phyloP scores from a whole-genome alignment of 2,329 filamentous ascomycete species.

The Juglanconis juglandina region DNA sequence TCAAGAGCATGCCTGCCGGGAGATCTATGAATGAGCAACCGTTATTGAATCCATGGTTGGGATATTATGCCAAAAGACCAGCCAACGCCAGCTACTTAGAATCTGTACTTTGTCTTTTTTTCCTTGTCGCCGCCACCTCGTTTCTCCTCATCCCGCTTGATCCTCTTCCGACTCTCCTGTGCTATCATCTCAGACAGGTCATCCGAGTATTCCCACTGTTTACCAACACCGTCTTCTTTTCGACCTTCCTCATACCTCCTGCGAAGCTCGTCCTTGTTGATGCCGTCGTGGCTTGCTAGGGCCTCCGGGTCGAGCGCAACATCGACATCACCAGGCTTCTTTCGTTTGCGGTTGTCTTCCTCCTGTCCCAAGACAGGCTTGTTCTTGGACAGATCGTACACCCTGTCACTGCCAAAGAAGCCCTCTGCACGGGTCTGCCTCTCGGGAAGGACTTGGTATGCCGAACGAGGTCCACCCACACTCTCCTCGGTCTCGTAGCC shows the following conservation, averaged over 20 bases:
- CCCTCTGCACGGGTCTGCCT: slow-evolving; percentile 80
- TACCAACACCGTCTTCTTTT: slow-evolving; percentile 62
- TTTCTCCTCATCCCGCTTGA: slow-evolving; percentile 82
- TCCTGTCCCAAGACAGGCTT: slow-evolving; percentile 74
- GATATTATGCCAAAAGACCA: not conserved
- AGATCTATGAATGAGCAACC: not conserved
- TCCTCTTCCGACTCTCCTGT: slow-evolving; percentile 83
- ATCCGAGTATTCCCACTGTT: slow-evolving; percentile 66
- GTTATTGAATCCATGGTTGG: not conserved
- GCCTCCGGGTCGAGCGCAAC: slow-evolving; percentile 86
- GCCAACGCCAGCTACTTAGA: slow-evolving; percentile 29
- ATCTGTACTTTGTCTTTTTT: slow-evolving; percentile 52
- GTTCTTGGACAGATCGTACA: slow-evolving; percentile 75
- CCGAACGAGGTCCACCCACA: slow-evolving; percentile 66
- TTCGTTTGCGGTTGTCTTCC: slow-evolving; percentile 75
- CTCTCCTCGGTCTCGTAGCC: slow-evolving; percentile 85
- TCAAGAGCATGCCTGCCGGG: too few species aligned
- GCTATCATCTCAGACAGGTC: slow-evolving; percentile 96
- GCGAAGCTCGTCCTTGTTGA: slow-evolving; percentile 80
- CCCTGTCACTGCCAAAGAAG: slow-evolving; percentile 93
- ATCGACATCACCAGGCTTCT: slow-evolving; percentile 95
- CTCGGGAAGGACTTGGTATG: slow-evolving; percentile 88
- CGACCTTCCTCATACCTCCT: slow-evolving; percentile 74
- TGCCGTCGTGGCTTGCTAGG: slow-evolving; percentile 67
- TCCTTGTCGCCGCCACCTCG: slow-evolving; percentile 51